Conservation (phyloP, 805 yeast genomes). For the Lipomyces mesembrius region DNA sequence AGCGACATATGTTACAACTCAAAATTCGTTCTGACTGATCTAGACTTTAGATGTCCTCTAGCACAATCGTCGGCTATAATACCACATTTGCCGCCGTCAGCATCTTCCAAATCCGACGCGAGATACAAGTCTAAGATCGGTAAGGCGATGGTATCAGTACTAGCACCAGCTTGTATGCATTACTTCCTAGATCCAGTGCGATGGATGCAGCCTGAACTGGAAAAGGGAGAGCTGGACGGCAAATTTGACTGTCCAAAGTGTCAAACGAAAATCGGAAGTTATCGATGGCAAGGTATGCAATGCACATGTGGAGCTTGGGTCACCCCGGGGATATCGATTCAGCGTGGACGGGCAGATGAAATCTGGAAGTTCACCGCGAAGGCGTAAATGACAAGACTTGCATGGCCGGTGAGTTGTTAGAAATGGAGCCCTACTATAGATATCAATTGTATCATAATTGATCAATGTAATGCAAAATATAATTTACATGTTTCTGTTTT, state of each 20-base stretch:
- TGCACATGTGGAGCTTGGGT: conserved; percentile 97
- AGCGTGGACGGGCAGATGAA: conserved; percentile 78
- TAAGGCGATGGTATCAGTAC: conserved; percentile 37
- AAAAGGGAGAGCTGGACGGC: conserved; percentile 80
- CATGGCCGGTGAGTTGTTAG: background rate
- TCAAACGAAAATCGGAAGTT: conserved; percentile 82
- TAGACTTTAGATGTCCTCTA: conserved; percentile 60
- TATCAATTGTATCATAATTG: background rate
- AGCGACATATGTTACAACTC: background rate
- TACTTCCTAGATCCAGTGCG: conserved; percentile 83
- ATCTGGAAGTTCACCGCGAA: conserved; percentile 42
- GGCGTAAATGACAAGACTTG: conserved; percentile 5
- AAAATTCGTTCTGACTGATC: conserved; percentile 6
- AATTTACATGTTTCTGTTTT: background rate
- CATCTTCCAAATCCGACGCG: background rate
- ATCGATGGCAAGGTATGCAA: conserved; percentile 91
- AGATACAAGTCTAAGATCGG: conserved; percentile 22
- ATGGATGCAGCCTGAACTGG: conserved; percentile 89
- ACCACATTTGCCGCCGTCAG: conserved; percentile 53
- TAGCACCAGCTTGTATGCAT: conserved; percentile 67
- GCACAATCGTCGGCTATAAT: conserved; percentile 65
- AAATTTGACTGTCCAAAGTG: conserved; percentile 86
- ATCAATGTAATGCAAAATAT: background rate
- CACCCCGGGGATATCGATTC: conserved; percentile 85
- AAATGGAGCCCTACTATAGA: background rate